Evolutionary conservation across 2,329 filamentous ascomycete genomes (phyloP).

Genomic region (Sporothrix sp.): DNA sequence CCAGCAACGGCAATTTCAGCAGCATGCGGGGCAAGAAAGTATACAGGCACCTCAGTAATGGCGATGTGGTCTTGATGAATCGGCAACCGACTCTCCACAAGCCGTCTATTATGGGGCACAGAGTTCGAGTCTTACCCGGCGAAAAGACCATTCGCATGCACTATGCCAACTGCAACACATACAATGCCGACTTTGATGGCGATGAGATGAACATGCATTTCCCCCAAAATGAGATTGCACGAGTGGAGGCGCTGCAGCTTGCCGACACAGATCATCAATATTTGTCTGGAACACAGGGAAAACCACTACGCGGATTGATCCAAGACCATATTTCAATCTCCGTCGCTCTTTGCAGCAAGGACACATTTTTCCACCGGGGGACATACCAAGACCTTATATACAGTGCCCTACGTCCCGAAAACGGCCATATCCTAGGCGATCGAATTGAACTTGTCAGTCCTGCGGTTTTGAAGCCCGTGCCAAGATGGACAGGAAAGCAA

Average conservation of each 20-base stretch:
- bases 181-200: conserved; percentile 98
- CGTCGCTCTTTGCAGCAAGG: conserved; percentile 79
- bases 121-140: conserved; percentile 80
- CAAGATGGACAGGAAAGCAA: conserved; percentile 93
- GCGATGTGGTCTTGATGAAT: conserved; percentile 97
- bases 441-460: conserved; percentile 73
- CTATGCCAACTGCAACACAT: conserved; percentile 98
- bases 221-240: conserved; percentile 89
- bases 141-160: conserved; percentile 99
- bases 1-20: conserved; percentile 60
- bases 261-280: conserved; percentile 98
- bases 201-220: conserved; percentile 99
- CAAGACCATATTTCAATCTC: conserved; percentile 97
- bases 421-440: conserved; percentile 74
- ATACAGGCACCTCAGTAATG: conserved; percentile 88
- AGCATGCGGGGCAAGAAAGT: conserved; percentile 90
- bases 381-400: conserved; percentile 95
- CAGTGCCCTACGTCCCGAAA: conserved; percentile 78
- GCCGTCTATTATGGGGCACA: conserved; percentile 97
- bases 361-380: conserved; percentile 79
- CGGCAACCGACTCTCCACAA: conserved; percentile 96
- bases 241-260: conserved; percentile 84
- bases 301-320: conserved; percentile 88
- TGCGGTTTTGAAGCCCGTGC: conserved; percentile 68
- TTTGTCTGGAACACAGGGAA: conserved; percentile 83